These are phyloP conservation scores for Davidsoniella eucalypti DNA, from an alignment of 2,329 filamentous ascomycete genomes.

Conservation along the genomic window DNA sequence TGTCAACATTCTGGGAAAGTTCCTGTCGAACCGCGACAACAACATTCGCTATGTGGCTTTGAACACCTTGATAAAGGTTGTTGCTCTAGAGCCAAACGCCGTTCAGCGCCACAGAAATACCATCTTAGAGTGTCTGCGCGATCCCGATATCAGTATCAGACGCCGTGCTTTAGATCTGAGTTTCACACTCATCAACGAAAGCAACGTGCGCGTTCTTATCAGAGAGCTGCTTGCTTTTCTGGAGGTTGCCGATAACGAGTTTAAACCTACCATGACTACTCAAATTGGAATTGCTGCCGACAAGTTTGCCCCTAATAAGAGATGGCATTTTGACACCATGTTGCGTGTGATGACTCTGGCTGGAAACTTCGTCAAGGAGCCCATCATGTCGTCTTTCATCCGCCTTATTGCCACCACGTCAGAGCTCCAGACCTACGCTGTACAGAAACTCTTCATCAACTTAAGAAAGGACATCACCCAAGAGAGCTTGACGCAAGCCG, in stretches of 20 bases:
- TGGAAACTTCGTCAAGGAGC: constrained; percentile 94
- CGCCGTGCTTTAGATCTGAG: constrained; percentile 90
- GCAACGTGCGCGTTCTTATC: constrained; percentile 85
- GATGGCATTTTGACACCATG: constrained; percentile 98
- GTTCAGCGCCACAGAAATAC: constrained; percentile 96
- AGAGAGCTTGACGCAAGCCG: constrained; percentile 83
- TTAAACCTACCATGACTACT: constrained; percentile 95
- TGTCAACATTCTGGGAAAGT: constrained; percentile 97
- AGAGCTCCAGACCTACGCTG: constrained; percentile 89
- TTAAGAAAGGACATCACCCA: constrained; percentile 96
- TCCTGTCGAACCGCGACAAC: constrained; percentile 95
- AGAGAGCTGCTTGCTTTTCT: constrained; percentile 87
- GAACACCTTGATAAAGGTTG: constrained; percentile 94
- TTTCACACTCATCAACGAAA: constrained; percentile 94
- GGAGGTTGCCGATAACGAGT: constrained; percentile 94
- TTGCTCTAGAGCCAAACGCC: constrained; percentile 93
- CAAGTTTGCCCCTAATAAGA: constrained; percentile 87
- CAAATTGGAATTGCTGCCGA: constrained; percentile 97
- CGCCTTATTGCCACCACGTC: constrained; percentile 87
- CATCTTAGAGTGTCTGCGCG: constrained; percentile 85
- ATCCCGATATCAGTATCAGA: constrained; percentile 96
- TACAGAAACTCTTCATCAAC: constrained; percentile 81
- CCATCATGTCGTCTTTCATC: constrained; percentile 91
- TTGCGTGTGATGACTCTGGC: constrained; percentile 82
- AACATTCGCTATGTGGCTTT: constrained; percentile 97